Base-by-base conservation (phyloP, 2,329 filamentous ascomycete species). In the Dichotomopilus funicola region DNA sequence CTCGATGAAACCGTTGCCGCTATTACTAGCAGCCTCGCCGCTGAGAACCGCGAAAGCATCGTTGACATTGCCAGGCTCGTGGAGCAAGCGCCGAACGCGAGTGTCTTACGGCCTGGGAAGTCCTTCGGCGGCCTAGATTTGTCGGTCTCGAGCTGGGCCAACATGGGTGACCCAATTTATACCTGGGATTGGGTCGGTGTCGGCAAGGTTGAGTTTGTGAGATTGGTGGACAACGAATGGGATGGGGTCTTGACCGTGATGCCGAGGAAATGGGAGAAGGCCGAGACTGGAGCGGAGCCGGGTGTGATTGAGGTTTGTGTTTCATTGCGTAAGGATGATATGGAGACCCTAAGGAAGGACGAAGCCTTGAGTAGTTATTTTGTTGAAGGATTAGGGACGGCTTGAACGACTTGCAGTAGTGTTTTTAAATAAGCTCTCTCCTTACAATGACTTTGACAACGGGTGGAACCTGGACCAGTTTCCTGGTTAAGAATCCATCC, bases 81-180 rank as follows among this genome's bases (percentile, higher is more conserved):
- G 4, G 54, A 56, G 27, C 13, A 12, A 41, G 54, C 44, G 7
- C 47, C 41, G 1, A 50, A 56, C 13, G 27, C 50, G 7, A 12
- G 12, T 5, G 42, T 44, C 4, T 37, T 59, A 10, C 5, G 19
- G 13, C 44, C 51, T 2, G 52, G 47, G 51, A 35, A 42, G 3
- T 11, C 19, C 2, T 35, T 53, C 5, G 35, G 52, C 42, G 34
- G 38, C 9, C 4, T 31, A 34, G 57, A 59, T 46, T 19, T 59
- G 38, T 44, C 41, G 12, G 42, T 57, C 37, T 57, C 57, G 44
- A 59, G 57, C 48, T 59, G 57, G 57, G 54, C 52, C 7, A 59
- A 59, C 38, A 57, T 59, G 57, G 49, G 19, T 27, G 19, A 27
- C 19, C 19, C 19, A 27, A 31, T 1, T 4, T 57, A 44, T 57